A percentile compares a stretch with the other conserved stretches of the same genome.
phyloP scores from a whole-genome alignment of 441 rosid genomes.

The Breynia disticha region DNA sequence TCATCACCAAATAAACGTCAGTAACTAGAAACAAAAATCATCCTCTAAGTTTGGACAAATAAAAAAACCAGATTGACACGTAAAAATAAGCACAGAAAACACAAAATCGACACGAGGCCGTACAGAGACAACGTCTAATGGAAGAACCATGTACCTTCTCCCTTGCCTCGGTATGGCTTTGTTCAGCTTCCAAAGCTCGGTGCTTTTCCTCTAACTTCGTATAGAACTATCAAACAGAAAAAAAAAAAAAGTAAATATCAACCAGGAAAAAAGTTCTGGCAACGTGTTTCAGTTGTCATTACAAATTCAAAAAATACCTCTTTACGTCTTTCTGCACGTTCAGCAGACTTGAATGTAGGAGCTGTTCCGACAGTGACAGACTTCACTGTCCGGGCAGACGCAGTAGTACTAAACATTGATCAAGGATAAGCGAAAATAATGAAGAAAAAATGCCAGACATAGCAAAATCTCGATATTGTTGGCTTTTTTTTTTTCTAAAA shows the following conservation, averaged over 20 bases:
- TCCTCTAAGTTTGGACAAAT: too few relatives aligned
- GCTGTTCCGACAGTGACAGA: conserved; percentile 73
- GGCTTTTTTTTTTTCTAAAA: not conserved
- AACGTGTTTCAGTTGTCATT: not conserved
- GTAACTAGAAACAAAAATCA: too few relatives aligned
- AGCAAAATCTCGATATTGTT: not conserved
- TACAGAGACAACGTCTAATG: not conserved
- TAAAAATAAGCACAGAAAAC: not conserved
- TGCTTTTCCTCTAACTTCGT: conserved; percentile 78
- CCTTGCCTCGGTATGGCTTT: conserved; percentile 63
- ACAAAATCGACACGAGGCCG: not conserved
- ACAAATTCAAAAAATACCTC: conserved; percentile 39
- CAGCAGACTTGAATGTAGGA: conserved; percentile 64
- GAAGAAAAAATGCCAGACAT: not conserved
- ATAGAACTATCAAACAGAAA: conserved; percentile 36
- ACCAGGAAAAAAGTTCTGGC: not conserved
- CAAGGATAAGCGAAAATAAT: conserved; percentile 31
- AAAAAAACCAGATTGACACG: not conserved
- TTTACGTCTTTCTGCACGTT: conserved; percentile 77
- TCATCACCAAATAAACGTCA: too few relatives aligned
- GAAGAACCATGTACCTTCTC: conserved; percentile 39
- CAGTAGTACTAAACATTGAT: conserved; percentile 45
- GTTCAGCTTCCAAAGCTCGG: conserved; percentile 69
- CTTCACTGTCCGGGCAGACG: conserved; percentile 56
- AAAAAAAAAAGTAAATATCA: conserved; percentile 7